These are phyloP conservation scores for Dillenia turbinata DNA, from an alignment of 164 flowering plant species.

Conservation along the genomic window DNA sequence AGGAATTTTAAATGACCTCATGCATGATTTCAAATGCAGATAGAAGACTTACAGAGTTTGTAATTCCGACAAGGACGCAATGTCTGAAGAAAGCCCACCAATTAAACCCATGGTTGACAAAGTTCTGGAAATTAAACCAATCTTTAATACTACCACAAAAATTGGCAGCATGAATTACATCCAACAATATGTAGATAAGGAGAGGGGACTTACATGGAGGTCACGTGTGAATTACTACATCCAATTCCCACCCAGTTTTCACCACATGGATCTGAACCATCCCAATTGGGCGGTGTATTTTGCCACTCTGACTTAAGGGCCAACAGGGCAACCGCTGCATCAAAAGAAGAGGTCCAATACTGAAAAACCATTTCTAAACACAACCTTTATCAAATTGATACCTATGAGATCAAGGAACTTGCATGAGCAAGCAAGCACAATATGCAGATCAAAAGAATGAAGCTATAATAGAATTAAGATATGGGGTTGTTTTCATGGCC, in stretches of 20 bases:
- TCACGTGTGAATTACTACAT: constrained; percentile 33
- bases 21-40: neutral
- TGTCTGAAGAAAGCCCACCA: constrained; percentile 37
- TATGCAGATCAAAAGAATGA: too few relatives aligned
- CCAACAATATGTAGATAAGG: neutral
- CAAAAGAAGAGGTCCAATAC: neutral
- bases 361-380: too few relatives aligned
- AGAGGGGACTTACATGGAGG: constrained; percentile 28
- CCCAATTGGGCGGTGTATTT: constrained; percentile 39
- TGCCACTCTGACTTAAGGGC: constrained; percentile 20
- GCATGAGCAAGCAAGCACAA: too few relatives aligned
- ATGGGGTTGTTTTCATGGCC: too few relatives aligned
- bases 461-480: too few relatives aligned
- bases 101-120: constrained; percentile 33
- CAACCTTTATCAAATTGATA: too few relatives aligned
- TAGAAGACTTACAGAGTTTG: constrained; percentile 34
- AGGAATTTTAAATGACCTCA: too few relatives aligned
- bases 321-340: constrained; percentile 23
- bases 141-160: neutral
- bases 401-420: too few relatives aligned
- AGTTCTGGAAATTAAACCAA: constrained; percentile 24
- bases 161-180: neutral
- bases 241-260: constrained; percentile 37
- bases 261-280: constrained; percentile 40
- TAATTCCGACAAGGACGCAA: constrained; percentile 32